Evolutionary conservation across 768 basidiomycete genomes (phyloP), one percentile per base, ranked within the genome.

Genomic region (Boletus rubescentipes): DNA sequence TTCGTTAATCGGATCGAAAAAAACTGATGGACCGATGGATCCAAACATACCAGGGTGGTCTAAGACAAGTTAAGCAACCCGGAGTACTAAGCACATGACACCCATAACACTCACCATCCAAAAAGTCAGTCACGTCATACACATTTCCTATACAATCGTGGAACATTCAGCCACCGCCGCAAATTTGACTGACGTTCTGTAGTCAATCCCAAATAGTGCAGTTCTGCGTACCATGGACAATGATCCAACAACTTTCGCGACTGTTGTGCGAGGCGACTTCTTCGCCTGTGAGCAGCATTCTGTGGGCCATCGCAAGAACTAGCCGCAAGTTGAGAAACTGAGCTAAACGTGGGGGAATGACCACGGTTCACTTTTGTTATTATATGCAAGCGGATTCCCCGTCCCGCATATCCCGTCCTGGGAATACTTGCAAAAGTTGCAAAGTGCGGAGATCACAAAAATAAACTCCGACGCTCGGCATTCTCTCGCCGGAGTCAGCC

Each of bases 61-160:
- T 85, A 45, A 20, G 30, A 55, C 30, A 16, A 15, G 34, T 51
- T 16, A 36, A 23, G 2, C 16, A 15, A 46, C n/a, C n/a, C n/a
- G n/a, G n/a, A n/a, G n/a, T n/a, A n/a, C 18, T 39, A 35, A 50
- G 26, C 15, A 36, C 35, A 34, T 12, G 11, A 39, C 32, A 39
- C 18, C 18, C 5, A 40, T 10, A 36, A 20, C 2, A n/a, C 75
- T 61, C 66, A 85, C 85, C 85, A 56, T 86, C 83, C 39, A 89
- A 74, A 66, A 90, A 89, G 23, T 88, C 86, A 0, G 89, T 88
- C 7, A 89, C 88, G 58, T 91, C 89, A 68, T 90, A 91, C 5
- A 82, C 86, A 44, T 86, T 83, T 55, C 84, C 88, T 86, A 37
- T 37, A 43, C 41, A n/a, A 30, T 23, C 16, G 31, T 18, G 32